phyloP scores from a whole-genome alignment of 1,284 basidiomycete genomes.

The Papiliotrema nemorosa region DNA sequence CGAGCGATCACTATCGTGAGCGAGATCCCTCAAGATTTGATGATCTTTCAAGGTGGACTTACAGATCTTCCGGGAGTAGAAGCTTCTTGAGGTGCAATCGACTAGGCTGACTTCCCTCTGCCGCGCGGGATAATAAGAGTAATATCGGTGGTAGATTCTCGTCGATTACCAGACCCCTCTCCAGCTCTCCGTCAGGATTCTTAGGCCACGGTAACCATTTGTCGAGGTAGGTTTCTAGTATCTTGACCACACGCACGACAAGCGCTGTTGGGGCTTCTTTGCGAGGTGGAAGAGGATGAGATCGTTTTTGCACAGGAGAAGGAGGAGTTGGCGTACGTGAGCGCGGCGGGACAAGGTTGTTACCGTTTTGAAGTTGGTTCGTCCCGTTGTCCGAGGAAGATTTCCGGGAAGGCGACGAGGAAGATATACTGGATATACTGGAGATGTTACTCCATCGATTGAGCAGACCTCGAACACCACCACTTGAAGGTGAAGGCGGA shows the following conservation, averaged over 20 bases:
- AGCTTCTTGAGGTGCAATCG: slow-evolving; percentile 59
- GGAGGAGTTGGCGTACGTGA: background rate
- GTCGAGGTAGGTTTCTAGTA: slow-evolving; percentile 29
- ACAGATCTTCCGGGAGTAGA: slow-evolving; percentile 68
- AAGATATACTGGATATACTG: background rate
- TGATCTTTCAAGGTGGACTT: slow-evolving; percentile 59
- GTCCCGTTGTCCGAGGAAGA: background rate
- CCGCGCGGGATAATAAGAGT: slow-evolving; percentile 67
- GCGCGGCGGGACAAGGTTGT: background rate
- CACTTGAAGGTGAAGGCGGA: slow-evolving; percentile 13
- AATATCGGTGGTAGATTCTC: slow-evolving; percentile 71
- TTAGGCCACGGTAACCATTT: slow-evolving; percentile 23
- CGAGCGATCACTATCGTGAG: slow-evolving; percentile 62
- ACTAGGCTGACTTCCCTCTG: slow-evolving; percentile 59
- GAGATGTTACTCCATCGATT: slow-evolving; percentile 7
- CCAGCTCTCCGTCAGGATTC: slow-evolving; percentile 18
- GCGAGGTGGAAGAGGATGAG: background rate
- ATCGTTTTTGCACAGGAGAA: background rate
- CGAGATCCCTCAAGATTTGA: slow-evolving; percentile 33
- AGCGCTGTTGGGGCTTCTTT: slow-evolving; percentile 19
- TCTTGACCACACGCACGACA: slow-evolving; percentile 21
- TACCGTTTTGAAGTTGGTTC: background rate
- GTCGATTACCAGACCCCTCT: slow-evolving; percentile 57
- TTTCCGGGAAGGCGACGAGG: background rate
- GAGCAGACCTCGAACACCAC: slow-evolving; percentile 16